Base-by-base conservation (phyloP, 2,329 filamentous ascomycete species). In the Fusarium zealandicum region DNA sequence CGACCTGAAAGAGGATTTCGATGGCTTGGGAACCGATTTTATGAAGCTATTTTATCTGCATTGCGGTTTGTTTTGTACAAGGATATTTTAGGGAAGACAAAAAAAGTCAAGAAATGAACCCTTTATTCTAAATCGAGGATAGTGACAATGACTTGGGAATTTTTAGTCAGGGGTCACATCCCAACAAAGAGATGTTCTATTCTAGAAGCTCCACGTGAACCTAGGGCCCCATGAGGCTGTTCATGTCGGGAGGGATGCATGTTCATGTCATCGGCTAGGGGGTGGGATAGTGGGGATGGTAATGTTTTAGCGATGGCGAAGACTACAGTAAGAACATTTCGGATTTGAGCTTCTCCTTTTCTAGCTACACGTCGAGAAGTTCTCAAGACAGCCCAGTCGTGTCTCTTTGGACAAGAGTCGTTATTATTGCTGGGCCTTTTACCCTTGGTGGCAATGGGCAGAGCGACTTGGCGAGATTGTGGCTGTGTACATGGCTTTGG, bases 11-110 rank as follows among this genome's bases (percentile, higher is more conserved):
- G 52, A 55, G 43, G 45, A 51, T 59, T 54, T 53, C 27, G 49
- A 53, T 53, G 62, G 52, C 51, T 55, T 59, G 37, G 51, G 61
- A 54, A 52, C 41, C 37, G 43, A 45, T 47, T 50, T 55, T 60
- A 59, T 42, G 49, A 58, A 38, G 41, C 31, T 62, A 54, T 47
- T 61, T 60, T 57, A 65, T 54, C 52, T 65, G 58, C 63, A 66
- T 66, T 61, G 61, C 55, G 52, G 52, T 35, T 50, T 58, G 45
- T 35, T 51, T 54, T 50, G 30, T 46, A 27, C n/a, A n/a, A 27
- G 33, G 35, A 22, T 37, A 38, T 31, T 49, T 56, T 50, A 59
- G 52, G 51, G 33, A 59, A 25, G 53, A 46, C 33, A 53, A 52
- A 48, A 41, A 55, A 58, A 40, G 35, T 36, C 40, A 48, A 59